Percentiles rank a stretch among this genome's conserved stretches.
These are phyloP conservation scores for Lasiosphaeris hirsuta DNA, from an alignment of 495 filamentous ascomycete genomes.

Conservation along the genomic window DNA sequence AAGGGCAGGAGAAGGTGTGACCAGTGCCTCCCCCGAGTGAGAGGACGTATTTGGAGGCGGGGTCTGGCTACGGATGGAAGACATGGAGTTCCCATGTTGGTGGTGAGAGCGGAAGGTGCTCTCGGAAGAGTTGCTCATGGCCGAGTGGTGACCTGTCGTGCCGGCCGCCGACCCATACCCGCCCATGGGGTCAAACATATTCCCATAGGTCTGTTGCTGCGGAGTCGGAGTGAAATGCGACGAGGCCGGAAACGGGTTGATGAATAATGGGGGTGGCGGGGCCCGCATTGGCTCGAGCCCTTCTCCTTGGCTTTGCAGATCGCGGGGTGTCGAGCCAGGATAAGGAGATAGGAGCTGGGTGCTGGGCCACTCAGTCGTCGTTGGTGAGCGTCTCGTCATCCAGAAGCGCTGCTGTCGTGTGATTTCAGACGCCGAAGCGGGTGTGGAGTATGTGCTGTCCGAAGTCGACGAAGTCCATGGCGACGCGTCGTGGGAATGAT, in stretches of 20 bases:
- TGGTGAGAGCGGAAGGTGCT: constrained; percentile 17
- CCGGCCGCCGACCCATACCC: constrained; percentile 20
- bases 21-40: constrained; percentile 38
- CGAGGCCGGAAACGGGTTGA: constrained; percentile 18
- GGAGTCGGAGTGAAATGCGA: constrained; percentile 7
- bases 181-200: constrained; percentile 21
- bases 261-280: constrained; percentile 18
- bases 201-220: constrained; percentile 15
- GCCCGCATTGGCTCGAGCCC: constrained; percentile 25
- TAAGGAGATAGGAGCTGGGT: constrained; percentile 24
- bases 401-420: constrained; percentile 11
- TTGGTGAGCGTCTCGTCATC: constrained; percentile 9
- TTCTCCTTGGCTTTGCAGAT: constrained; percentile 22
- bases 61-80: constrained; percentile 41
- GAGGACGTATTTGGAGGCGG: constrained; percentile 40
- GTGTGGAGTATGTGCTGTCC: constrained; percentile 49
- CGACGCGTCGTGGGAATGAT: constrained; percentile 37
- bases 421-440: constrained; percentile 34
- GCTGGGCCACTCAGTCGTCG: constrained; percentile 14
- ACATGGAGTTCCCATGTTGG: constrained; percentile 24
- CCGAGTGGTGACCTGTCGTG: constrained; percentile 14
- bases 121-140: constrained; percentile 7
- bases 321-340: constrained; percentile 19
- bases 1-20: constrained; percentile 29
- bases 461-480: constrained; percentile 47